These are phyloP conservation scores for Millerozyma miso DNA, from an alignment of 805 yeast genomes.

Conservation along the genomic window DNA sequence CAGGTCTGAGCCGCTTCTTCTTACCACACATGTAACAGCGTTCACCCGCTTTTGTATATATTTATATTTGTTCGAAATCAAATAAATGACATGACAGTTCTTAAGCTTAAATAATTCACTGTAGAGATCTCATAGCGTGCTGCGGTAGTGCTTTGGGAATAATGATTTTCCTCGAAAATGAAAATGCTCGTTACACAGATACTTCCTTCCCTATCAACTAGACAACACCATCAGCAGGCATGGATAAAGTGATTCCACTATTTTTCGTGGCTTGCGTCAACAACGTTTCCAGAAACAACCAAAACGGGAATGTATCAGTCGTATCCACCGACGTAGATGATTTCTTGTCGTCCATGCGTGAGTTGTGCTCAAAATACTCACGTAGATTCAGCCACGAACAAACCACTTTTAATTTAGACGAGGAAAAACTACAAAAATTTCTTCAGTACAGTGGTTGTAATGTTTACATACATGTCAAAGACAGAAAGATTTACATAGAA, in stretches of 20 bases:
- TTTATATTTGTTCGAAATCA: neutral
- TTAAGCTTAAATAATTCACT: too few relatives aligned
- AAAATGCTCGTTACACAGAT: too few relatives aligned
- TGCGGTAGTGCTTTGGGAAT: neutral
- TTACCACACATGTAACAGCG: neutral
- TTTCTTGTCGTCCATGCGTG: constrained; percentile 9
- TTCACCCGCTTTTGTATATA: neutral
- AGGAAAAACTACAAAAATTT: neutral
- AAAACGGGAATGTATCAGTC: neutral
- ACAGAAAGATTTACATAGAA: neutral
- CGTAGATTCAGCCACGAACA: constrained; percentile 5
- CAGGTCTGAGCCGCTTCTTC: too few relatives aligned
- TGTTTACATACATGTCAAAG: neutral
- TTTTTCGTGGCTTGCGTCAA: neutral
- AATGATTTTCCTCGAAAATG: neutral
- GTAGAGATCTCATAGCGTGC: too few relatives aligned
- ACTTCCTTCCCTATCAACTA: too few relatives aligned
- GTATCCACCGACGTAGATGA: constrained; percentile 1
- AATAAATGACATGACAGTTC: neutral
- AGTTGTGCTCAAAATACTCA: constrained; percentile 6
- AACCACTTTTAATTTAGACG: neutral
- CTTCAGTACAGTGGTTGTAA: neutral
- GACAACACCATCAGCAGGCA: neutral
- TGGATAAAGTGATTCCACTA: neutral
- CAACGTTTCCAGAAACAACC: neutral